Evolutionary conservation across 129 eudicot genomes (phyloP), one percentile per base, ranked within the genome.

Genomic region (Chrysanthemum lavandulifolium): DNA sequence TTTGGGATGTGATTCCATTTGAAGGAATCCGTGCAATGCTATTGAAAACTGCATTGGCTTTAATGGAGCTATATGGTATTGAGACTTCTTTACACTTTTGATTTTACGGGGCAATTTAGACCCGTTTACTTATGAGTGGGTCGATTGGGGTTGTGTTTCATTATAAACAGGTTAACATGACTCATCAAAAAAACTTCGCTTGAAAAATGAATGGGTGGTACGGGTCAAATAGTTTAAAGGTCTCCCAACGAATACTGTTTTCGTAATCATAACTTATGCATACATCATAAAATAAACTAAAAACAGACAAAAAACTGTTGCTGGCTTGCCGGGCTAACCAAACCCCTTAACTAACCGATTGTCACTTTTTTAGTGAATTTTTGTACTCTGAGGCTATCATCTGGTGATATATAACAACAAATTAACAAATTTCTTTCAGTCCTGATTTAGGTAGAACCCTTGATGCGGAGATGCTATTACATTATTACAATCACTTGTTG

Each of bases 21-120:
- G 97, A 94, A 84, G 99, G 99, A 79, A 95, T 86, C 82, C 99
- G 99, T 71, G 96, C 90, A 15, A 95, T 95, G 99, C 76, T 95
- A 52, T 86, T 95, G 68, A 96, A 97, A 71, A 90, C 97, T 50
- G 97, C 94, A 54, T 89, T 95, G 69, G 97, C 99, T 58, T 68
- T 95, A 51, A 88, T 95, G 99, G 99, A 95, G 80, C 77, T 95
- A 76, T 95, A 95, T 72, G 99, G 99, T 95, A 91, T 23, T 61
- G 36, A 57, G 23, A 36, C 52, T 55, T 19, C 14, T 47, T 65
- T 21, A 25, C 73, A 12, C 45, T 75, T 64, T 40, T 55, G 12
- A 15, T 13, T 59, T 68, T 62, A 71, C 10, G 51, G 33, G 53
- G 51, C 49, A 43, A 11, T 23, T 47, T 59, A 0, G 48, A 59